phyloP scores from a whole-genome alignment of 2,329 filamentous ascomycete genomes.

The Venturia nashicola region DNA sequence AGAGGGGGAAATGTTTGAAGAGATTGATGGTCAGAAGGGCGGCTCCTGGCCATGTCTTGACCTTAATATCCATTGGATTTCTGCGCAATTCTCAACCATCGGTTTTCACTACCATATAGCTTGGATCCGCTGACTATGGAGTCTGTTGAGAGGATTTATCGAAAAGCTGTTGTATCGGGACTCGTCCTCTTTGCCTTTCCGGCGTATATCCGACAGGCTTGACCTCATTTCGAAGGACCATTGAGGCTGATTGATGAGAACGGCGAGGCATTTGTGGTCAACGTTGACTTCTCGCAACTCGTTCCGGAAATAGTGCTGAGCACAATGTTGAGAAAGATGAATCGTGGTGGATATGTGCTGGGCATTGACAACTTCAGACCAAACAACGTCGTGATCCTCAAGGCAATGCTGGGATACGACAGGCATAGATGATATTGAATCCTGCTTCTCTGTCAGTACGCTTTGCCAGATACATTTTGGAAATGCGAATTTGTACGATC shows the following conservation, averaged over 20 bases:
- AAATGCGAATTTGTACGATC: neutral
- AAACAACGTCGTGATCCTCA: no score
- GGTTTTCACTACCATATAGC: neutral
- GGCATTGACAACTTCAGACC: no score
- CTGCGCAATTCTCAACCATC: neutral
- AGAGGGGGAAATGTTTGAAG: neutral
- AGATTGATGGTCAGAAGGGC: neutral
- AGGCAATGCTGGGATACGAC: no score
- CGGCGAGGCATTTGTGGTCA: neutral
- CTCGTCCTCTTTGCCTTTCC: neutral
- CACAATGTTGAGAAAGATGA: neutral
- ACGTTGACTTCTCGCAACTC: neutral
- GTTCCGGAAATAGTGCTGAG: neutral
- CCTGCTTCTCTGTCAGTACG: neutral
- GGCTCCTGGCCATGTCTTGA: neutral
- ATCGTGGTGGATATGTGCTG: neutral
- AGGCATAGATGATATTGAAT: neutral
- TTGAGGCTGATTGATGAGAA: neutral
- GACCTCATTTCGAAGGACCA: neutral
- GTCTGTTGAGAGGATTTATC: neutral
- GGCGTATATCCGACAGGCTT: neutral
- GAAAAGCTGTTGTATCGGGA: neutral
- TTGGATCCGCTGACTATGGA: neutral
- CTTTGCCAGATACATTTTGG: neutral
- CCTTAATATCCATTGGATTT: neutral